A percentile compares a stretch with the other conserved stretches of the same genome.
Conservation (phyloP, 148 eudicot species). For the Diospyros lotus region DNA sequence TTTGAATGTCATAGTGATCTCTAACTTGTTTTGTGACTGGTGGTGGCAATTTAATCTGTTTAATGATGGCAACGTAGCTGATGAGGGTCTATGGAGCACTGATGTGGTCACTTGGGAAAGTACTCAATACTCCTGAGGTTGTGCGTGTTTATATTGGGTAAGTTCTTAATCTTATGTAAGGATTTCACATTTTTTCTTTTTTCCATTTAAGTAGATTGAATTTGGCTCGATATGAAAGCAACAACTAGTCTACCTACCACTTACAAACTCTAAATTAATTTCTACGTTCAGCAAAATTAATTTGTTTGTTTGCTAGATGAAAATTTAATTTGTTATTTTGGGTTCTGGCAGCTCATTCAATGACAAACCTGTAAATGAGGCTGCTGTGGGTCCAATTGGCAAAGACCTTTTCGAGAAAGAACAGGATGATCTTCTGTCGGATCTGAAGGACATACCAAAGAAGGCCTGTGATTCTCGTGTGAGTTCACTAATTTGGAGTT, state of each 20-base stretch:
- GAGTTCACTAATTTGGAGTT: slow-evolving; percentile 16
- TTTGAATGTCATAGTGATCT: not conserved
- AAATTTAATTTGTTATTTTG: slow-evolving; percentile 1
- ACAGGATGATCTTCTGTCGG: slow-evolving; percentile 89
- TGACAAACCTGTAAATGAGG: slow-evolving; percentile 83
- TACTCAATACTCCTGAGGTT: slow-evolving; percentile 94
- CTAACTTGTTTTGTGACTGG: not conserved
- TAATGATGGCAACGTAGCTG: slow-evolving; percentile 42
- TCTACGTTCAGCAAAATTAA: not conserved
- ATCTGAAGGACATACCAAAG: slow-evolving; percentile 87
- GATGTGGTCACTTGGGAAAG: slow-evolving; percentile 99
- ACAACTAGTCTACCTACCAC: not conserved
- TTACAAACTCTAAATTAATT: not conserved
- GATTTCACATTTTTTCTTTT: too few relatives aligned
- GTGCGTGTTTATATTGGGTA: slow-evolving; percentile 97
- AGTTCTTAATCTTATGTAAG: slow-evolving; percentile 2
- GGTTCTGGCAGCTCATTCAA: slow-evolving; percentile 64
- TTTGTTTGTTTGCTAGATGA: not conserved
- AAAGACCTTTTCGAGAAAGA: slow-evolving; percentile 95
- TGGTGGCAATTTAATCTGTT: slow-evolving; percentile 4
- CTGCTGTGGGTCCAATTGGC: slow-evolving; percentile 71
- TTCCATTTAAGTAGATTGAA: not conserved
- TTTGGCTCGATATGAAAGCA: too few relatives aligned
- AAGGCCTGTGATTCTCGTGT: slow-evolving; percentile 98
- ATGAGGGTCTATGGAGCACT: slow-evolving; percentile 99